A percentile compares a stretch with the other conserved stretches of the same genome.
Evolutionary conservation across 805 yeast species (phyloP).

Genomic region (Teunomyces tritomae): DNA sequence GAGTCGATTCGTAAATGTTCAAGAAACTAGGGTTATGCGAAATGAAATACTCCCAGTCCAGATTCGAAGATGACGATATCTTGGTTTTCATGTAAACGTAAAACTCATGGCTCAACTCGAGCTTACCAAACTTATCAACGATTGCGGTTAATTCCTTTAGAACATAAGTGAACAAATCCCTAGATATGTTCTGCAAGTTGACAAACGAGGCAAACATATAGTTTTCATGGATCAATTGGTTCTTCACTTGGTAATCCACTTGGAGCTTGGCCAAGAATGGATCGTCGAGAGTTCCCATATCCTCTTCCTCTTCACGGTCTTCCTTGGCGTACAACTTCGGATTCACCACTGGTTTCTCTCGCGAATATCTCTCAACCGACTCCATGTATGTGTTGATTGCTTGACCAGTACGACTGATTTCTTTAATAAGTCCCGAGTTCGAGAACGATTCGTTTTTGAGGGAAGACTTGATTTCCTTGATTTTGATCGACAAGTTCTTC

Average conservation of each 20-base stretch:
- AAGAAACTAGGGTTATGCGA: conserved; percentile 27
- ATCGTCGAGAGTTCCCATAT: conserved; percentile 30
- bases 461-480: conserved; percentile 40
- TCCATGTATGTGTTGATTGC: conserved; percentile 39
- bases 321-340: conserved; percentile 15
- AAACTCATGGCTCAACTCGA: conserved; percentile 21
- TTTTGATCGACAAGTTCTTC: conserved; percentile 34
- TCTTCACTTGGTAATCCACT: conserved; percentile 40
- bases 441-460: conserved; percentile 42
- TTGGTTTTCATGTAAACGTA: conserved; percentile 24
- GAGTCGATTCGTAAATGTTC: conserved; percentile 18
- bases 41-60: conserved; percentile 41
- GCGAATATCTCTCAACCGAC: conserved; percentile 33
- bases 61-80: conserved; percentile 22
- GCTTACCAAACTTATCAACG: conserved; percentile 33
- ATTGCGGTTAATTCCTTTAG: conserved; percentile 34
- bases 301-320: conserved; percentile 24
- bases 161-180: conserved; percentile 36
- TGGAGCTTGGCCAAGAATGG: conserved; percentile 41
- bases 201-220: conserved; percentile 41
- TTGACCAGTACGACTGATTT: conserved; percentile 58
- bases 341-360: conserved; percentile 33
- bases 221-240: conserved; percentile 40
- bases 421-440: conserved; percentile 32
- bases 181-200: conserved; percentile 40